Conservation (phyloP, 306 rosid species). For the Fragaria vesca region DNA sequence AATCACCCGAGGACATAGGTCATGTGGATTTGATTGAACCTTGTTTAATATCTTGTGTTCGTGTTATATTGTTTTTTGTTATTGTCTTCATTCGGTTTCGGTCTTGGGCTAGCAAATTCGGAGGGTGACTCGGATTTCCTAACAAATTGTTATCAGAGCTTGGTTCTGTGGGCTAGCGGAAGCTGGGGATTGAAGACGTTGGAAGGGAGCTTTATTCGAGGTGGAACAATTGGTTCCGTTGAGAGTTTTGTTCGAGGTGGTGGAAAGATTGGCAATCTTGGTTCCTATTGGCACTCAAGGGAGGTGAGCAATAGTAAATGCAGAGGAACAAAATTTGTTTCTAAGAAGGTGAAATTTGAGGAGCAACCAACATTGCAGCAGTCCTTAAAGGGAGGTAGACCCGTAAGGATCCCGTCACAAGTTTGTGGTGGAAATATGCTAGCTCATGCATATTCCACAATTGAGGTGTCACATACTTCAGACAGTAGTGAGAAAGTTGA, state of each 20-base stretch:
- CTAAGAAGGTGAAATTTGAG: not conserved
- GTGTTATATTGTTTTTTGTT: too few relatives aligned
- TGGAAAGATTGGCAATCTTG: not conserved
- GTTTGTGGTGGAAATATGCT: not conserved
- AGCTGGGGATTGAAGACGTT: too few relatives aligned
- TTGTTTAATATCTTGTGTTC: too few relatives aligned
- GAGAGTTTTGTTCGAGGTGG: not conserved
- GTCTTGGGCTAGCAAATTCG: too few relatives aligned
- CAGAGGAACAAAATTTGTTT: not conserved
- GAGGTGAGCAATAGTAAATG: too few relatives aligned
- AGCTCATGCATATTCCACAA: not conserved
- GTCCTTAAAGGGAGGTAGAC: not conserved
- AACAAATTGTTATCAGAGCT: too few relatives aligned
- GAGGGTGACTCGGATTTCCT: too few relatives aligned
- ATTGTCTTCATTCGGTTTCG: too few relatives aligned
- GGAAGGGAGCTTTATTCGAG: not conserved
- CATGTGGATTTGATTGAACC: too few relatives aligned
- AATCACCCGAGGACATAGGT: too few relatives aligned
- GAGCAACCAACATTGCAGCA: not conserved
- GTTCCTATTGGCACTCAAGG: too few relatives aligned
- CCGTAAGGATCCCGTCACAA: not conserved
- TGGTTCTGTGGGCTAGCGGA: too few relatives aligned
- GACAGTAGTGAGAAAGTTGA: not conserved
- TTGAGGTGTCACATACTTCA: not conserved
- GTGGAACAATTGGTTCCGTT: not conserved